Base-by-base conservation (phyloP, 202 grass and related monocot genomes). In the Bolboschoenoplectus hybrid region DNA sequence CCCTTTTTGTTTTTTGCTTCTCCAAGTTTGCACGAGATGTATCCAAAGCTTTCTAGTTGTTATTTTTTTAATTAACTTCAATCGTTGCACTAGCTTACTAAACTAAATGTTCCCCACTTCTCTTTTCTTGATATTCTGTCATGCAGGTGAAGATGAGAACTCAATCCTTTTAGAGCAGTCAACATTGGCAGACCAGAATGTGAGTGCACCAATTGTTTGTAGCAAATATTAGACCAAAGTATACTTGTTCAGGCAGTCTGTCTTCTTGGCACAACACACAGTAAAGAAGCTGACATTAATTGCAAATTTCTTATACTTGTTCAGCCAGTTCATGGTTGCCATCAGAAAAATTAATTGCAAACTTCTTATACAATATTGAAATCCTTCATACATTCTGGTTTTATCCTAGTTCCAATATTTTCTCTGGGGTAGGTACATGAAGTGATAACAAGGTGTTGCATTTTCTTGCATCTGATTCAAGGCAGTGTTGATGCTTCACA, bases 391-490 rank as follows among this genome's bases (percentile, higher is more conserved):
- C 26, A 26, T 26, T 26, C 26, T 26, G 26, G 26, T 26, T 26
- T 26, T 26, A 26, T 26, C 26, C 26, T 26, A 26, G 26, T 26
- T 26, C 26, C 26, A 26, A 26, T 26, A 26, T 53, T 44, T 45
- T 76, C 47, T 62, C 61, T 36, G 61, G 74, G 74, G 32, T 93
- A 99, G 97, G 97, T 94, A 83, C 89, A 80, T 32, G 82, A 92
- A 89, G 83, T 92, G 74, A 90, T 99, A 49, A 82, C 80, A 77
- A 91, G 83, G 51, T 92, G 80, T 71, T 94, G 97, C 63, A 68
- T 96, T 71, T 96, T 99, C 46, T 85, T 99, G 83, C 92, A 96
- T 90, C 89, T 99, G 51, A 92, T 89, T 85, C 89, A 94, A 43
- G 97, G 92, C 77, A 88, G 81, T 82, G 71, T 94, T 77, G 93